These are phyloP conservation scores for Amanita rimosa DNA, from an alignment of 768 basidiomycete species.

Conservation along the genomic window DNA sequence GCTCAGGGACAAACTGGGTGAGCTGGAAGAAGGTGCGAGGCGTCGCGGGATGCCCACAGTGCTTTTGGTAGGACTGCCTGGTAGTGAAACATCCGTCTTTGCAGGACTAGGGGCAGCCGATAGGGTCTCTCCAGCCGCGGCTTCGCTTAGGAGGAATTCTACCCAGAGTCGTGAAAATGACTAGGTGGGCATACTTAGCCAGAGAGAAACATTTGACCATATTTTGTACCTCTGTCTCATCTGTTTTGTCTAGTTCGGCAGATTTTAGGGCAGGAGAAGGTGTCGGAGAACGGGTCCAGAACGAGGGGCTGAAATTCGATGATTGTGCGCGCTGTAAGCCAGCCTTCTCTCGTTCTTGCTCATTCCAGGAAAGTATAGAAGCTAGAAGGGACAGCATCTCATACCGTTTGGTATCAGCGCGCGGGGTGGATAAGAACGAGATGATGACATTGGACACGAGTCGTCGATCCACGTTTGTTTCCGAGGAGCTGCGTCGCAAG, in stretches of 20 bases:
- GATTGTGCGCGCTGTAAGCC: conserved; percentile 55
- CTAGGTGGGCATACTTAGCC: conserved; percentile 26
- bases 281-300: conserved; percentile 26
- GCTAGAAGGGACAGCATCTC: conserved; percentile 89
- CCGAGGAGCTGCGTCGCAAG: conserved; percentile 75
- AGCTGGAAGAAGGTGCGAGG: conserved; percentile 22
- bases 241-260: conserved; percentile 62
- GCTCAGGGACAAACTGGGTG: conserved; percentile 19
- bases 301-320: conserved; percentile 17
- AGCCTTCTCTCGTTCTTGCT: conserved; percentile 84
- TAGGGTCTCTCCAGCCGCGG: conserved; percentile 33
- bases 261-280: conserved; percentile 26
- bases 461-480: conserved; percentile 86
- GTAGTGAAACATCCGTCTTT: conserved; percentile 20
- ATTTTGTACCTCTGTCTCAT: conserved; percentile 66
- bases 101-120: conserved; percentile 14
- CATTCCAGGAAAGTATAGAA: conserved; percentile 88
- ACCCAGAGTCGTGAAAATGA: conserved; percentile 98
- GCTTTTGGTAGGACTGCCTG: conserved; percentile 18
- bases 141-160: conserved; percentile 94
- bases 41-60: conserved; percentile 14
- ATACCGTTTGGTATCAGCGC: conserved; percentile 89
- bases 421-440: conserved; percentile 80
- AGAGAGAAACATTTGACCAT: not conserved
- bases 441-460: conserved; percentile 92